Evolutionary conservation across 1,284 basidiomycete species (phyloP), one percentile per base, ranked within the genome.

Genomic region (Austropuccinia psidii): DNA sequence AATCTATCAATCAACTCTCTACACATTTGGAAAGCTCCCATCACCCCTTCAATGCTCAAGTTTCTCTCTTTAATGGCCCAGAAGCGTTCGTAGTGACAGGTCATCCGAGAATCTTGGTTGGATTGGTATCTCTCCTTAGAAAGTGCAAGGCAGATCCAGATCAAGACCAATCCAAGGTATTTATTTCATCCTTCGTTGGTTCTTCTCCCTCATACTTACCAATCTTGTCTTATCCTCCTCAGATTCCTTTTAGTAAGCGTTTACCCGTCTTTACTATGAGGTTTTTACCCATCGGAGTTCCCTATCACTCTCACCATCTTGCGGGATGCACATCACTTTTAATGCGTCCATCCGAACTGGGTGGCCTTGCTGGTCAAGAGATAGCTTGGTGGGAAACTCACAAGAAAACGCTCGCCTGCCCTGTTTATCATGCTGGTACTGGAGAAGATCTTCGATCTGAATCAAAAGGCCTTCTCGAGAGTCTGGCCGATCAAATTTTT

Each of bases 21-120:
- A n/a, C 35, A 15, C 29, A 69, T 58, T 31, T 69, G 5, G n/a
- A 52, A 19, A 39, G 7, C 4, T 19, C 52, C 15, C 9, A 24
- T 98, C 90, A 90, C 79, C 90, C 90, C 29, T 85, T n/a, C 21
- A 31, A 45, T 35, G 43, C 45, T 37, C 54, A 69, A 33, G 86
- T 98, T 73, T 95, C 93, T 39, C 87, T 98, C 35, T 86, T 91
- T 84, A 98, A 98, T 79, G 93, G 93, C 7, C 87, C 92, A 58
- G 89, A 88, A 78, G 90, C 89, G 57, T 93, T 93, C 80, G 92
- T 98, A 76, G 88, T 98, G 73, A 98, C 93, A 39, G 95, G 95
- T 55, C 91, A 92, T 49, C 86, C 94, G 37, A 89, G 89, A 76
- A 87, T 93, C n/a, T 84, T 98, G 47, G 93, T 93, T 80, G 95